These are phyloP conservation scores for Nicotiana knightiana DNA, from an alignment of 257 asterid genomes.

Conservation along the genomic window DNA sequence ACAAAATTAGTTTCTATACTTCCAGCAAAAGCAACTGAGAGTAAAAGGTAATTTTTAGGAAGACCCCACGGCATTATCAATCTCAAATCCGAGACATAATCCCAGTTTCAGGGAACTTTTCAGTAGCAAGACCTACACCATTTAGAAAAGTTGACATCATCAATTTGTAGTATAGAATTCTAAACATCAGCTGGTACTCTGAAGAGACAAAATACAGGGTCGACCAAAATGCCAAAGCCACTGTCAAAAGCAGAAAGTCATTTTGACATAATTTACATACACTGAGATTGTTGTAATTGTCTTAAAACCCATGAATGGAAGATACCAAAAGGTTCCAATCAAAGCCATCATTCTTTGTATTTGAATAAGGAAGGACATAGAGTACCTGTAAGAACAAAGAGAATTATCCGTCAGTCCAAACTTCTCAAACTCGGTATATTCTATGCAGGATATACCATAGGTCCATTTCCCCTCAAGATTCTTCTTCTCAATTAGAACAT, in stretches of 20 bases:
- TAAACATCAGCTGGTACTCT: neutral
- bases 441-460: constrained; percentile 89
- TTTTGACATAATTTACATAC: neutral
- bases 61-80: neutral
- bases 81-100: neutral
- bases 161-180: neutral
- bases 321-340: neutral
- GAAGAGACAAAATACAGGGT: neutral
- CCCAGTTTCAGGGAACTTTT: constrained; percentile 1
- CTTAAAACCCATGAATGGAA: neutral
- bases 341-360: neutral
- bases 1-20: neutral
- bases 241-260: neutral
- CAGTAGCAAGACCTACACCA: neutral
- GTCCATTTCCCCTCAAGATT: constrained; percentile 77
- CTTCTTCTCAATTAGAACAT: constrained; percentile 85
- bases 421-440: constrained; percentile 94
- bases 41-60: neutral
- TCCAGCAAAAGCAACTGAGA: constrained; percentile 2
- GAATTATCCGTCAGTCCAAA: constrained; percentile 56
- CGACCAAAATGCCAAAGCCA: neutral
- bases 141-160: constrained; percentile 3
- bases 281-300: neutral
- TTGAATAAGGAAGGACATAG: constrained; percentile 8
- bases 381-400: constrained; percentile 52